phyloP scores from a whole-genome alignment of 768 basidiomycete species.

The Sarcodon sp. region DNA sequence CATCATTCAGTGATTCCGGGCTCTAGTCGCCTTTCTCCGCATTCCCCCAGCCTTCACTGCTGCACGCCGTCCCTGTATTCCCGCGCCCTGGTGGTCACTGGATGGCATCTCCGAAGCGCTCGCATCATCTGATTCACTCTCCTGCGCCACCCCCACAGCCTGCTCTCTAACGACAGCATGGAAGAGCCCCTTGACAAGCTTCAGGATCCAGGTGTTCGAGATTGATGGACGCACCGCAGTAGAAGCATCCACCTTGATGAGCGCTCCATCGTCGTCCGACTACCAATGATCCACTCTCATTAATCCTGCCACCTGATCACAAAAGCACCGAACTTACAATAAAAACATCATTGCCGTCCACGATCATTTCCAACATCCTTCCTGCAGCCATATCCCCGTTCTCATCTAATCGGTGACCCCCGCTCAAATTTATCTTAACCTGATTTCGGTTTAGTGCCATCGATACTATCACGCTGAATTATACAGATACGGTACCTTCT shows the following conservation, averaged over 20 bases:
- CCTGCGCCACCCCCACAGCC: conserved; percentile 9
- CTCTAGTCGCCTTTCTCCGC: conserved; percentile 45
- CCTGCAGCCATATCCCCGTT: conserved; percentile 37
- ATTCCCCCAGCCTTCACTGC: conserved; percentile 48
- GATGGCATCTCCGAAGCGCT: conserved; percentile 31
- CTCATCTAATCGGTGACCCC: conserved; percentile 33
- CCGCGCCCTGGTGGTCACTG: conserved; percentile 23
- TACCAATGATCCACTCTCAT: conserved; percentile 14
- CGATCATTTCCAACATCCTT: conserved; percentile 67
- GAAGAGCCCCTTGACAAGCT: conserved; percentile 25
- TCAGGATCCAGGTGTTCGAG: conserved; percentile 57
- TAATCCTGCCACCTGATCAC: not conserved
- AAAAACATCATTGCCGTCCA: conserved; percentile 61
- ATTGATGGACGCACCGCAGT: conserved; percentile 47
- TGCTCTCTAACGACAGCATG: conserved; percentile 7
- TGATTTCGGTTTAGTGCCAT: conserved; percentile 13
- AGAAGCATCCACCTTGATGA: conserved; percentile 44
- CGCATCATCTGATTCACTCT: conserved; percentile 15
- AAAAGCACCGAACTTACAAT: conserved; percentile 36
- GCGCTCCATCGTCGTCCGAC: conserved; percentile 48
- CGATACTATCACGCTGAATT: not conserved
- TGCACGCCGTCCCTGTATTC: conserved; percentile 20
- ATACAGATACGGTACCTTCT: conserved; percentile 35
- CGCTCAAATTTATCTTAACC: conserved; percentile 66
- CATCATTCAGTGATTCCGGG: conserved; percentile 20